Percentiles rank a stretch among this genome's conserved stretches.
Conservation (phyloP, 768 basidiomycete species). For the Myochromella boudieri region DNA sequence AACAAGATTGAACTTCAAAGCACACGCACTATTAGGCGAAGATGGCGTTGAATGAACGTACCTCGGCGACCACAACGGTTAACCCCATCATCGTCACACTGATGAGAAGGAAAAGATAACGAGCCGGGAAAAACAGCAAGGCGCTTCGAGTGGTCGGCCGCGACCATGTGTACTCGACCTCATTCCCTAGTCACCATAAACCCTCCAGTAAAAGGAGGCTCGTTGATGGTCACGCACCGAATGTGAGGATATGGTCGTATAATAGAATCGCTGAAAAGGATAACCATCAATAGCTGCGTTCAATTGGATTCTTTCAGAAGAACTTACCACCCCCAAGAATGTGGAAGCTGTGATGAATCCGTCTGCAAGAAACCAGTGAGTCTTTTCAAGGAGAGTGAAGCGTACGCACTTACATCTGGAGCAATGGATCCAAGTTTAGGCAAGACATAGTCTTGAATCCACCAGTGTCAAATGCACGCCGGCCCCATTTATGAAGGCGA, state of each 20-base stretch:
- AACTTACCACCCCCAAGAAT: not conserved
- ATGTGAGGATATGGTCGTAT: slow-evolving; percentile 1
- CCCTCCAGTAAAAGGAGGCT: not conserved
- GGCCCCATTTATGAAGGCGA: too few species aligned
- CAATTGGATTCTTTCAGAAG: not conserved
- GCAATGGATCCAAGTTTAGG: too few species aligned
- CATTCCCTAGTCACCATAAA: not conserved
- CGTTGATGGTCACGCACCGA: not conserved
- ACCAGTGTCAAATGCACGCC: too few species aligned
- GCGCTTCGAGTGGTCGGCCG: slow-evolving; percentile 3
- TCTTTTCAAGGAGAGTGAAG: too few species aligned
- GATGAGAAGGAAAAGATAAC: slow-evolving; percentile 5
- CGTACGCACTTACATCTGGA: not conserved
- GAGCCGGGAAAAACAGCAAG: slow-evolving; percentile 3
- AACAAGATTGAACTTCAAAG: too few species aligned
- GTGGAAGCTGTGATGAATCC: not conserved
- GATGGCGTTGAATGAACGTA: too few species aligned
- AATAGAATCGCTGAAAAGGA: not conserved
- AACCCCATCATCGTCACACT: not conserved
- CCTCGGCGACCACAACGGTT: not conserved
- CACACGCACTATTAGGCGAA: too few species aligned
- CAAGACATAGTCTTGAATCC: too few species aligned
- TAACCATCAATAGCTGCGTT: not conserved
- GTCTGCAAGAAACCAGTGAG: not conserved
- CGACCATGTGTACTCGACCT: slow-evolving; percentile 11